Conservation (phyloP, 805 yeast species). For the Zygotorulaspora chibaensis region DNA sequence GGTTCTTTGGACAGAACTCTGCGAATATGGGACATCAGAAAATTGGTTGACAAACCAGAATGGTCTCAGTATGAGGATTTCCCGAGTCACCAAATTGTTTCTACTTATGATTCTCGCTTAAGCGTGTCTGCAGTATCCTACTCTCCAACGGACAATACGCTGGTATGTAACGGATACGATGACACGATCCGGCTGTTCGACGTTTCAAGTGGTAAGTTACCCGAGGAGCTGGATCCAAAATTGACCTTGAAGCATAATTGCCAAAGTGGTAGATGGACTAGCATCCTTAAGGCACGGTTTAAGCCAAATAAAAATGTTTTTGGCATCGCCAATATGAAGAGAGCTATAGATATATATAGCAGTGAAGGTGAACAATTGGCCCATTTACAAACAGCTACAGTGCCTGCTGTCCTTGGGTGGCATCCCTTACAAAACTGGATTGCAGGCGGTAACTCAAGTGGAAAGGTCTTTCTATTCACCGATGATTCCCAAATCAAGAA, state of each 20-base stretch:
- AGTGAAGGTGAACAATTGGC: constrained; percentile 74
- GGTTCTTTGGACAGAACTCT: constrained; percentile 85
- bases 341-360: constrained; percentile 77
- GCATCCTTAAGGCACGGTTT: constrained; percentile 86
- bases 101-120: constrained; percentile 65
- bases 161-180: constrained; percentile 93
- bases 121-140: constrained; percentile 85
- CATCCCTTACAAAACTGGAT: constrained; percentile 89
- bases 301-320: constrained; percentile 72
- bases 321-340: constrained; percentile 89
- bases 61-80: constrained; percentile 58
- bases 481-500: constrained; percentile 12
- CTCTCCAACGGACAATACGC: constrained; percentile 52
- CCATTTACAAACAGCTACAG: constrained; percentile 77
- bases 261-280: constrained; percentile 96
- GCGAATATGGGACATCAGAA: constrained; percentile 83
- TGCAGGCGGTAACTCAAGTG: constrained; percentile 92
- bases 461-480: constrained; percentile 65
- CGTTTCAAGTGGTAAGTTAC: constrained; percentile 33
- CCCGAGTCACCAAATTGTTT: constrained; percentile 38
- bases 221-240: constrained; percentile 49
- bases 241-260: constrained; percentile 80
- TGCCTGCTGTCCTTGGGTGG: constrained; percentile 83
- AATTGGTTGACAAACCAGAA: constrained; percentile 38
- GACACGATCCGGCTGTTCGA: constrained; percentile 74